Base-by-base conservation (phyloP, 179 eudicot genomes). In the Spinacia oleracea region DNA sequence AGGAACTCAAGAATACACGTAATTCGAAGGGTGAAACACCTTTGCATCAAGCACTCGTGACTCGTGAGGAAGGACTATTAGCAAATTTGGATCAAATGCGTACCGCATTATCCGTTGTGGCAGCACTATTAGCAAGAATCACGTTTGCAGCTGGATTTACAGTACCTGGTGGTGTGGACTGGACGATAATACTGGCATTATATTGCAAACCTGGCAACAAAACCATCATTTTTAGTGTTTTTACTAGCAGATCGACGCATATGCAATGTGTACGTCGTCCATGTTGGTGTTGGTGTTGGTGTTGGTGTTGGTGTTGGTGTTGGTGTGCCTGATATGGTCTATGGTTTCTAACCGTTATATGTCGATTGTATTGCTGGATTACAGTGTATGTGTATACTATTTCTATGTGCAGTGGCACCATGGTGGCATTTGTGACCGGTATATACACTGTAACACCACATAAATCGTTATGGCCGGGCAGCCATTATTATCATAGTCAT, bases 21-120 rank as follows among this genome's bases (percentile, higher is more conserved):
- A 72, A 76, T 58, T 3, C 7, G 2, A 35, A 45, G 14, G 60
- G 27, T 11, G 78, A 71, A 63, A 76, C 78, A 0, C 78, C 78
- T 9, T 64, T 76, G 60, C 78, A 76, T 62, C 70, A 43, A 56
- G 69, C 78, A 43, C 0, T 75, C 18, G n/a, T n/a, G n/a, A n/a
- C n/a, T n/a, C n/a, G 42, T 23, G 35, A 45, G 70, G 50, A 42
- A 35, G 23, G 70, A 75, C 56, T n/a, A n/a, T n/a, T n/a, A n/a
- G n/a, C n/a, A 35, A 6, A 51, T 5, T 16, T 51, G 58, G 58
- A 16, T 20, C 58, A 2, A 51, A 51, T 51, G 23, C 23, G 58
- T 3, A 51, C 4, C 1, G 7, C 58, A 51, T 8, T 51, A 6
- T 51, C 21, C 5, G 21, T 51, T 4, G 58, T 51, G 4, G 58